These are phyloP conservation scores for Ceratobasidium sp. DNA, from an alignment of 1,284 basidiomycete species.

Conservation along the genomic window DNA sequence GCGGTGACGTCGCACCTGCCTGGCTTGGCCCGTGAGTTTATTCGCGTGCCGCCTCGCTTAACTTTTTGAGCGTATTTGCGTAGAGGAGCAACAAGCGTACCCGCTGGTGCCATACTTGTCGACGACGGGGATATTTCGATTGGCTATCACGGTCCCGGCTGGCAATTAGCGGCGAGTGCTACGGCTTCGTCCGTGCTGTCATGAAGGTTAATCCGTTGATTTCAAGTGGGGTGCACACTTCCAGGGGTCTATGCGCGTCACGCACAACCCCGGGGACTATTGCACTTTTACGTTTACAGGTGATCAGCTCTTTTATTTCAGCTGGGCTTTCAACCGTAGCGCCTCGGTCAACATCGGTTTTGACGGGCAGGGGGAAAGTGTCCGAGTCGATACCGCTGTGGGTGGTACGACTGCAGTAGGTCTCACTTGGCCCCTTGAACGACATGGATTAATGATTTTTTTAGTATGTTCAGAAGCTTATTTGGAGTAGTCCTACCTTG, in stretches of 20 bases:
- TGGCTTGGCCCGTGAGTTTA: not conserved
- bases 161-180: not conserved
- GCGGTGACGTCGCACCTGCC: not conserved
- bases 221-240: not conserved
- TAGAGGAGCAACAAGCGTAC: not conserved
- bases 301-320: not conserved
- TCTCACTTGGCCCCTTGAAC: too few species aligned
- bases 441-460: not conserved
- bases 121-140: not conserved
- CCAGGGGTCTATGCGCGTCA: not conserved
- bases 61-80: not conserved
- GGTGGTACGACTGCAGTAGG: not conserved
- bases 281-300: slow-evolving; percentile 1
- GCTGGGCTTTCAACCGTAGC: not conserved
- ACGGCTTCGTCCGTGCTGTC: not conserved
- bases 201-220: not conserved
- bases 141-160: not conserved
- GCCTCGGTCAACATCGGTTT: not conserved
- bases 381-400: not conserved
- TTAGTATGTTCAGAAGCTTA: not conserved
- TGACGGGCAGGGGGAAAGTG: not conserved
- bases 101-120: not conserved
- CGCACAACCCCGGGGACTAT: not conserved
- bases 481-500: not conserved
- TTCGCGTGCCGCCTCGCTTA: not conserved